phyloP scores from a whole-genome alignment of 1,139 yeast genomes.

The Lodderomyces metapsilosis region DNA sequence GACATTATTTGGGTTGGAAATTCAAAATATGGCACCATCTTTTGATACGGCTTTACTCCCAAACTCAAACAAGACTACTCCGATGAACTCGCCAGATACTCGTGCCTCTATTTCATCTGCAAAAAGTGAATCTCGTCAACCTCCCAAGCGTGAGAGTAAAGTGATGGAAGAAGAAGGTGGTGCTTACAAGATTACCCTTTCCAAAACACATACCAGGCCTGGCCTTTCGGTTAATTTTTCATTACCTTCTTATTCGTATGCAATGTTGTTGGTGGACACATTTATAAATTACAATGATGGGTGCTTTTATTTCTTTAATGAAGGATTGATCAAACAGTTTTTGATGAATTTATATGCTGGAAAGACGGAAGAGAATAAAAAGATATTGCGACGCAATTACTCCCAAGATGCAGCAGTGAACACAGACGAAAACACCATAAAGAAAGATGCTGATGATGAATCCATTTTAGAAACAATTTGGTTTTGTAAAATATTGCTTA shows the following conservation, averaged over 20 bases:
- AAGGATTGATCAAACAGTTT: slow-evolving; percentile 69
- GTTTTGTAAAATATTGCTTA: slow-evolving; percentile 73
- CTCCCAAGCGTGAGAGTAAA: slow-evolving; percentile 31
- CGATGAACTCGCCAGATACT: slow-evolving; percentile 13
- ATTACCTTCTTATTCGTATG: slow-evolving; percentile 75
- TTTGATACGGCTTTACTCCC: slow-evolving; percentile 15
- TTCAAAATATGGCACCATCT: slow-evolving; percentile 57
- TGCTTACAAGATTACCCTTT: slow-evolving; percentile 66
- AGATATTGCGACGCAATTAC: slow-evolving; percentile 38
- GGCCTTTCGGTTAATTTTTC: slow-evolving; percentile 68
- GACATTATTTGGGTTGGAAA: slow-evolving; percentile 77
- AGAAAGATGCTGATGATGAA: slow-evolving; percentile 49
- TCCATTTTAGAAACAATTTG: slow-evolving; percentile 72
- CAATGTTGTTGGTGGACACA: slow-evolving; percentile 70
- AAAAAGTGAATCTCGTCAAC: slow-evolving; percentile 9
- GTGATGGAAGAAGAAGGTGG: slow-evolving; percentile 70
- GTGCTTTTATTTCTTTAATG: slow-evolving; percentile 83
- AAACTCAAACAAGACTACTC: slow-evolving; percentile 9
- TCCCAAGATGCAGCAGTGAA: slow-evolving; percentile 34
- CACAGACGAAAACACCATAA: slow-evolving; percentile 43
- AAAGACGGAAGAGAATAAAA: slow-evolving; percentile 38
- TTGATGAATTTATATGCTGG: slow-evolving; percentile 59
- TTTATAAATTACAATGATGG: slow-evolving; percentile 81
- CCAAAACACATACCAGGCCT: slow-evolving; percentile 66
- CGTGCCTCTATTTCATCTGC: slow-evolving; percentile 8